A percentile compares a stretch with the other conserved stretches of the same genome.
These are phyloP conservation scores for Leccinum fuscescens DNA, from an alignment of 1,284 basidiomycete species.

Conservation along the genomic window DNA sequence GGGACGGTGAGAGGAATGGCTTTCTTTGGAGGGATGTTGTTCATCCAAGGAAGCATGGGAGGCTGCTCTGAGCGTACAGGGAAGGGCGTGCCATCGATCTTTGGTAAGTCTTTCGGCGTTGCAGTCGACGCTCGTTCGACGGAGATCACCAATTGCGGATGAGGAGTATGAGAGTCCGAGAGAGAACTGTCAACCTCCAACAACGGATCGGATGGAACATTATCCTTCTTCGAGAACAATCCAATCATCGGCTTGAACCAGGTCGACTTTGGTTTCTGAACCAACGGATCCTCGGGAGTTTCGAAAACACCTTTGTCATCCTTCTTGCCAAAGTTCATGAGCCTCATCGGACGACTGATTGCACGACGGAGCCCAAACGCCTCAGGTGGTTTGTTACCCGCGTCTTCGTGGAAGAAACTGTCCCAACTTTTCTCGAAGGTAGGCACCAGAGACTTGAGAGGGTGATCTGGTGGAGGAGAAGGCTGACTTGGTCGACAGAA, in stretches of 20 bases:
- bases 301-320: conserved; percentile 39
- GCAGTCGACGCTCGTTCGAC: conserved; percentile 36
- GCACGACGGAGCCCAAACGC: conserved; percentile 19
- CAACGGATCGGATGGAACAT: conserved; percentile 13
- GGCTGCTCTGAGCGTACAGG: conserved; percentile 29
- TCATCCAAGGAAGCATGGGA: conserved; percentile 38
- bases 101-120: conserved; percentile 31
- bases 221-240: conserved; percentile 22
- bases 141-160: conserved; percentile 46
- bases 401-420: conserved; percentile 43
- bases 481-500: conserved; percentile 38
- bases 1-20: conserved; percentile 25
- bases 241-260: conserved; percentile 30
- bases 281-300: conserved; percentile 11
- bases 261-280: conserved; percentile 21
- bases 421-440: conserved; percentile 49
- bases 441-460: conserved; percentile 34
- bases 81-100: conserved; percentile 32
- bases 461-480: conserved; percentile 25
- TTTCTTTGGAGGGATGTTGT: conserved; percentile 34
- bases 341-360: conserved; percentile 40
- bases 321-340: conserved; percentile 43
- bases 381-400: conserved; percentile 19
- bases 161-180: conserved; percentile 18
- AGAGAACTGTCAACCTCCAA: conserved; percentile 26